phyloP scores from a whole-genome alignment of 164 flowering plant genomes.

The Dillenia suffruticosa region DNA sequence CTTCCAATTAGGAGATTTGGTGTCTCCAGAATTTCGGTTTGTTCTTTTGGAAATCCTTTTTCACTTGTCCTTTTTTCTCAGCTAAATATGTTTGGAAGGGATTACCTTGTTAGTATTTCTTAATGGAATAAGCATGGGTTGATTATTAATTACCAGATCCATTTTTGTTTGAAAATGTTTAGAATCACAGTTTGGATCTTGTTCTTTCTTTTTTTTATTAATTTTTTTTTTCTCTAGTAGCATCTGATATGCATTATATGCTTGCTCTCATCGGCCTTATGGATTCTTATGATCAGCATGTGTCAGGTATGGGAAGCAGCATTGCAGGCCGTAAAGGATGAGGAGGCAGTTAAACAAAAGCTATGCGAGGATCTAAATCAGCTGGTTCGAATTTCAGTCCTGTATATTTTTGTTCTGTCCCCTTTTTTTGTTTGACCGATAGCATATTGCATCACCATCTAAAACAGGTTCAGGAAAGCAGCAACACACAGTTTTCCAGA shows the following conservation, averaged over 20 bases:
- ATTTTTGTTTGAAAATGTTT: no score
- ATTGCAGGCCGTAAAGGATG: slow-evolving; percentile 67
- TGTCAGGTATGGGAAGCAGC: slow-evolving; percentile 85
- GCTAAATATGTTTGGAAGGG: no score
- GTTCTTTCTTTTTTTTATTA: neutral
- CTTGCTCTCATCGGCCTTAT: neutral
- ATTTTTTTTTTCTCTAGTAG: neutral
- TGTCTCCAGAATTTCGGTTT: no score
- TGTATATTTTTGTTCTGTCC: neutral
- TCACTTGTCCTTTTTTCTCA: no score
- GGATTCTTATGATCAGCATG: slow-evolving; percentile 1
- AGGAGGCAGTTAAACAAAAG: slow-evolving; percentile 81
- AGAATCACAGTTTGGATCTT: no score
- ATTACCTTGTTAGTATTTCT: no score
- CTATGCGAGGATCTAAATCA: slow-evolving; percentile 83
- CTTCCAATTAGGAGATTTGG: no score
- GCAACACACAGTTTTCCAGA: slow-evolving; percentile 61
- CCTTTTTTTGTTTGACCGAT: neutral
- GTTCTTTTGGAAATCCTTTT: no score
- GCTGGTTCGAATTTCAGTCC: slow-evolving; percentile 41
- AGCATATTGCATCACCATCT: slow-evolving; percentile 1
- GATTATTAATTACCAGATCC: no score
- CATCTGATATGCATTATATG: neutral
- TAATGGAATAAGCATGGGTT: no score
- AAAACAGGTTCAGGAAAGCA: slow-evolving; percentile 86